phyloP scores from a whole-genome alignment of 805 yeast species.

The Yarrowia sp. region DNA sequence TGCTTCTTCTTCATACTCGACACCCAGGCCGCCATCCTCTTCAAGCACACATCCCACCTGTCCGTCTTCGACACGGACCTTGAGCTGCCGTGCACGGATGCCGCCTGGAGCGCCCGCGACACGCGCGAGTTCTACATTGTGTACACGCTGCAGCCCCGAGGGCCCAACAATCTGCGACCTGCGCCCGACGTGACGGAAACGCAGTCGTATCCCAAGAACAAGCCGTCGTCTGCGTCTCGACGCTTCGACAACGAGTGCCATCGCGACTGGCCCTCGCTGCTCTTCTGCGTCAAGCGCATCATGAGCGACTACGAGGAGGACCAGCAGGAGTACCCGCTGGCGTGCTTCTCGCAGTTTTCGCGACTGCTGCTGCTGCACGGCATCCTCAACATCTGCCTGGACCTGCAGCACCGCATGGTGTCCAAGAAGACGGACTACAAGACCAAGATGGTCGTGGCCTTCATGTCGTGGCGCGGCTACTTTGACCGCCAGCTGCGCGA shows the following conservation, averaged over 20 bases:
- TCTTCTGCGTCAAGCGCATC: slow-evolving; percentile 37
- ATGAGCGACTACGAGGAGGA: slow-evolving; percentile 38
- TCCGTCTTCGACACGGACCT: slow-evolving; percentile 47
- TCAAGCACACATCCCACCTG: slow-evolving; percentile 39
- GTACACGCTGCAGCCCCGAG: slow-evolving; percentile 27
- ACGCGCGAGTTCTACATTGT: slow-evolving; percentile 27
- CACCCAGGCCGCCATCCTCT: slow-evolving; percentile 43
- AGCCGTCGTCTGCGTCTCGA: slow-evolving; percentile 4
- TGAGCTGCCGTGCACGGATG: slow-evolving; percentile 48
- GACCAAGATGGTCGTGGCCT: slow-evolving; percentile 39
- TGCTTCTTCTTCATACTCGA: slow-evolving; percentile 46
- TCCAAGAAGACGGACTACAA: slow-evolving; percentile 39
- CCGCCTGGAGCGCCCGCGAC: slow-evolving; percentile 44
- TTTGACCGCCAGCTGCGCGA: slow-evolving; percentile 41
- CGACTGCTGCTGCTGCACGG: slow-evolving; percentile 44
- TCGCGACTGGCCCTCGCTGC: slow-evolving; percentile 40
- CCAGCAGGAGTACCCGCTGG: slow-evolving; percentile 39
- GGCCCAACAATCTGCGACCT: slow-evolving; percentile 23
- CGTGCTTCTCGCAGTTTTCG: slow-evolving; percentile 43
- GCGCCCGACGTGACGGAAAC: slow-evolving; percentile 20
- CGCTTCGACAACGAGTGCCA: slow-evolving; percentile 26
- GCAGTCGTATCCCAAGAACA: slow-evolving; percentile 17
- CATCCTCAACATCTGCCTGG: slow-evolving; percentile 39
- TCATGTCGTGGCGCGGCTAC: slow-evolving; percentile 42
- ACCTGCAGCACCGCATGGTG: slow-evolving; percentile 41